These are phyloP conservation scores for Fagus sylvatica DNA, from an alignment of 306 rosid species.

Conservation along the genomic window DNA sequence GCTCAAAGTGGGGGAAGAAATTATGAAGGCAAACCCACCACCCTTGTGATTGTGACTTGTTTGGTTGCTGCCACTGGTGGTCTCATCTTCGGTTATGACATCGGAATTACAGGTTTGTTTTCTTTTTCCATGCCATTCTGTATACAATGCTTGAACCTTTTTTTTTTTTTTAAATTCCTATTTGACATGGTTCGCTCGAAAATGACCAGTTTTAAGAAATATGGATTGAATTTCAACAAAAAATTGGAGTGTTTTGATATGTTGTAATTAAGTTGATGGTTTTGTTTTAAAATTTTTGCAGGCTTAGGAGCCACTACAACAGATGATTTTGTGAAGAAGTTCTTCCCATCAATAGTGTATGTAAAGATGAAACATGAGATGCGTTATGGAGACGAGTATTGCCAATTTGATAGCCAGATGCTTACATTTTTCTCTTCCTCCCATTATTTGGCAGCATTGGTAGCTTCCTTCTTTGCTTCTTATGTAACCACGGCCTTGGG, in stretches of 20 bases:
- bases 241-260: too few relatives aligned
- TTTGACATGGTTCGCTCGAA: too few relatives aligned
- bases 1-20: conserved; percentile 13
- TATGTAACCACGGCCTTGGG: conserved; percentile 32
- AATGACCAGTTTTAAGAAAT: too few relatives aligned
- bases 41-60: conserved; percentile 33
- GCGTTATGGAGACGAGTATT: conserved; percentile 14
- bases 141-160: background rate
- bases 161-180: too few relatives aligned
- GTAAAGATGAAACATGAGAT: background rate
- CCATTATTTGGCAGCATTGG: conserved; percentile 39
- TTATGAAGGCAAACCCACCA: conserved; percentile 26
- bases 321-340: conserved; percentile 28
- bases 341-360: conserved; percentile 23
- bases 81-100: conserved; percentile 52
- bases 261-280: too few relatives aligned
- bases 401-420: conserved; percentile 30
- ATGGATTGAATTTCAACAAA: too few relatives aligned
- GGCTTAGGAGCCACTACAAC: conserved; percentile 43
- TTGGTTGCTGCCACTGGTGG: conserved; percentile 53
- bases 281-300: background rate
- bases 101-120: conserved; percentile 39
- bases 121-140: background rate
- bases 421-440: conserved; percentile 45
- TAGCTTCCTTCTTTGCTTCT: conserved; percentile 45